Evolutionary conservation across 768 basidiomycete genomes (phyloP), one percentile per base, ranked within the genome.

Genomic region (Calocybe cyanea): DNA sequence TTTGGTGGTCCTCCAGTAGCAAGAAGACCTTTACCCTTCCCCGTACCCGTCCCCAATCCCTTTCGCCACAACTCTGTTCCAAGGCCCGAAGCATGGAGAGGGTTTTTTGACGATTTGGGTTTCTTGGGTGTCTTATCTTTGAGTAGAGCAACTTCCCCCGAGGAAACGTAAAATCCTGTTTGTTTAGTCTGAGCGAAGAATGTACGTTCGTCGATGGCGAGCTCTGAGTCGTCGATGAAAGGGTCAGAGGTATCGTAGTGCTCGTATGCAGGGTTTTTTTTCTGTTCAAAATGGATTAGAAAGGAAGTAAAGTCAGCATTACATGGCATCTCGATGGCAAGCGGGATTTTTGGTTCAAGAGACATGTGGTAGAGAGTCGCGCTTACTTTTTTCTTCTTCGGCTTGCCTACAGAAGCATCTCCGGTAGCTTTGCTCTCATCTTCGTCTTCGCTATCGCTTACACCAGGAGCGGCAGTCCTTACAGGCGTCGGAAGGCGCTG

Each of bases 171-270:
- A 71, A 94, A 96, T 1, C 91, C 92, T 48, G 87, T 83, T 57
- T 94, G 91, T 63, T 87, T 91, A 4, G 94, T 95, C 63, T 91
- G 84, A 4, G 87, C 91, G 56, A 93, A 88, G 67, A 78, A 91
- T 2, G 87, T 92, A 4, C 95, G 84, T 60, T 94, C 83, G 68
- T 98, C 94, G 37, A 94, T 69, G 19, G 81, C 84, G 45, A 95
- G 72, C 60, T 98, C 95, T 1, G 92, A 91, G 66, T 99, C 96
- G 72, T 99, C 96, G 59, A 99, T 96, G 69, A 98, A 98, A 0
- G 91, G 87, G 67, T 99, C 96, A 0, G 75, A 69, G 15, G 84
- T 72, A 68, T 99, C 95, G 72, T 99, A 99, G 57, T 92, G 90
- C 59, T 87, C 89, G 17, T 80, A 67, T 0, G 72, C 70, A 1